Evolutionary conservation across 2,329 filamentous ascomycete genomes (phyloP).

Genomic region (Ophiostoma montium): DNA sequence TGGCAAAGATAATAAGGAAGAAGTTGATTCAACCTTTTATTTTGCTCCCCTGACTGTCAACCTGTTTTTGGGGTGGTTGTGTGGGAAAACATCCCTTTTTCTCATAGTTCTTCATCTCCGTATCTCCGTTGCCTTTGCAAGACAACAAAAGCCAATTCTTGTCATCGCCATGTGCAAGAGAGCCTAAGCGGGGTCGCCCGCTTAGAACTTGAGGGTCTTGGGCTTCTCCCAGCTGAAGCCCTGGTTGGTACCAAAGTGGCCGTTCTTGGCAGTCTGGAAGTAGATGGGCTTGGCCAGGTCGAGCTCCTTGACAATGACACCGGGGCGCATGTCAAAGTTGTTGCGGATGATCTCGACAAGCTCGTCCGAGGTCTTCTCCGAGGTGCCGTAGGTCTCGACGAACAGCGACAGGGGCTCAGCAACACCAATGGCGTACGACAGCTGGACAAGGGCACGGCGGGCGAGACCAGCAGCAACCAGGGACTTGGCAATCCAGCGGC

Average conservation of each 20-base stretch:
- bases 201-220: constrained; percentile 83
- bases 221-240: constrained; percentile 97
- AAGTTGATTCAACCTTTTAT: not conserved
- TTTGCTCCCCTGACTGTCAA: constrained; percentile 2
- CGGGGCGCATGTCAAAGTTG: constrained; percentile 96
- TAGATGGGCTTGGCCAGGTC: constrained; percentile 95
- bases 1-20: not conserved
- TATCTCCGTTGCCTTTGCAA: too few species aligned
- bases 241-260: constrained; percentile 97
- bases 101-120: not conserved
- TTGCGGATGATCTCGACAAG: constrained; percentile 85
- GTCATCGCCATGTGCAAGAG: not conserved
- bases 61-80: not conserved
- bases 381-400: constrained; percentile 96
- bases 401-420: constrained; percentile 96
- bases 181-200: constrained; percentile 4
- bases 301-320: constrained; percentile 97
- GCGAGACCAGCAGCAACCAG: constrained; percentile 78
- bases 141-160: not conserved
- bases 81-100: not conserved
- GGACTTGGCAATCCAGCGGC: constrained; percentile 98
- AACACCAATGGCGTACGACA: constrained; percentile 98
- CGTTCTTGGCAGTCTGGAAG: constrained; percentile 97
- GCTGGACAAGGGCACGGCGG: constrained; percentile 88
- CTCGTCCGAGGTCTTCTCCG: constrained; percentile 75